Conservation (phyloP, 306 rosid genomes). For the barrel medic (Medicago truncatula) region MtrunA17r5.0-ANR NC_053046.1:3469501-3470000, state of each 20-base stretch:
- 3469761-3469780: constrained; percentile 71
- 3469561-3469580: constrained; percentile 71
- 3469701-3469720: constrained; percentile 57
- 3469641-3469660: constrained; percentile 59
- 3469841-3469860: constrained; percentile 87
- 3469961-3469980: constrained; percentile 93
- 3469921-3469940: constrained; percentile 82
- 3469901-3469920: constrained; percentile 43
- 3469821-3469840: constrained; percentile 93
- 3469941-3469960: constrained; percentile 85
- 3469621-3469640: constrained; percentile 83
- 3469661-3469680: constrained; percentile 80
- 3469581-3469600: constrained; percentile 58
- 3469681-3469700: constrained; percentile 55
- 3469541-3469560: constrained; percentile 84
- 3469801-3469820: constrained; percentile 72
- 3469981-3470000: constrained; percentile 52
- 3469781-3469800: constrained; percentile 78
- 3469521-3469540: constrained; percentile 60
- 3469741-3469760: constrained; percentile 86
- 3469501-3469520: constrained; percentile 52
- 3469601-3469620: constrained; percentile 66
- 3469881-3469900: constrained; percentile 85
- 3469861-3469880: constrained; percentile 89
- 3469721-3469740: constrained; percentile 70